phyloP scores from a whole-genome alignment of 257 asterid species.

The Gentiana dahurica region DNA sequence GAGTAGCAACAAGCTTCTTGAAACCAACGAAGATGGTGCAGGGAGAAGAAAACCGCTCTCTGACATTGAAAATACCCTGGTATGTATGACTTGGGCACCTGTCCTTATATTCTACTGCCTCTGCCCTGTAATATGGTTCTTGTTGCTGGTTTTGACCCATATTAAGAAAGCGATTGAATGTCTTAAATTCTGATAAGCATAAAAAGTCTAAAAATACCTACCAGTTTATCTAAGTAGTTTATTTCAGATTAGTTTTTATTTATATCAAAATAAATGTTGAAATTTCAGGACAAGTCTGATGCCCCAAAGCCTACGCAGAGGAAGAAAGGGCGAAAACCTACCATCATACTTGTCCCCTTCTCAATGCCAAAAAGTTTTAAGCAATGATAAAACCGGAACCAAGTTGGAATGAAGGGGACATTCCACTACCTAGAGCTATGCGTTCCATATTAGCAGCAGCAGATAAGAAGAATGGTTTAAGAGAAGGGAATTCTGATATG shows the following conservation, averaged over 20 bases:
- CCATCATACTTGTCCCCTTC: slow-evolving; percentile 75
- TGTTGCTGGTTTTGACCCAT: too few species aligned
- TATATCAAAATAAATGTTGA: neutral
- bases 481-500: slow-evolving; percentile 50
- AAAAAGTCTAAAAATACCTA: too few species aligned
- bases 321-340: slow-evolving; percentile 72
- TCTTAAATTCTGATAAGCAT: too few species aligned
- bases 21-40: slow-evolving; percentile 28
- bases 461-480: slow-evolving; percentile 36
- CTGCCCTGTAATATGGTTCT: too few species aligned
- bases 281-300: slow-evolving; percentile 45
- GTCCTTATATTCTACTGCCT: neutral
- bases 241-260: too few species aligned
- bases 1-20: slow-evolving; percentile 24
- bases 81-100: slow-evolving; percentile 4
- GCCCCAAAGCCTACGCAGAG: slow-evolving; percentile 50
- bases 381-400: slow-evolving; percentile 31
- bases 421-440: slow-evolving; percentile 67
- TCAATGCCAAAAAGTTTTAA: slow-evolving; percentile 18
- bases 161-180: too few species aligned
- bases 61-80: slow-evolving; percentile 80
- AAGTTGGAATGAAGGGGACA: slow-evolving; percentile 22
- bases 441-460: slow-evolving; percentile 30
- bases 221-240: too few species aligned
- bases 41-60: slow-evolving; percentile 62